Conservation (phyloP, 1,284 basidiomycete species). For the Ustilago vetiveriae region DNA sequence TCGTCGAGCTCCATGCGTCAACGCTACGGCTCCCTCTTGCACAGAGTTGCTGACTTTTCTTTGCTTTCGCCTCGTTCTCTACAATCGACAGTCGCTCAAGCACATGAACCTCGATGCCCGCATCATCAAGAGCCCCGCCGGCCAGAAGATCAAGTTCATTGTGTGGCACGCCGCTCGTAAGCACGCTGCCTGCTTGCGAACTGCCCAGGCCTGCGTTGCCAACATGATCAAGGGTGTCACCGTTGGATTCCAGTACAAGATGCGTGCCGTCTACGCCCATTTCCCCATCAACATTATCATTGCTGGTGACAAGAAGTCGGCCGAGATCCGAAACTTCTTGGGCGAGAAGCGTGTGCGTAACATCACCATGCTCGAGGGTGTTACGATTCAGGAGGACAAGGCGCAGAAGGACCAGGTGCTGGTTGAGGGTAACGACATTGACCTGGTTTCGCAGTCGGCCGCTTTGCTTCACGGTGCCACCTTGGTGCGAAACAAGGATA, state of each 20-base stretch:
- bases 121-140: constrained; percentile 69
- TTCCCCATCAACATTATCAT: constrained; percentile 99
- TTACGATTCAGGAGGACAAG: constrained; percentile 87
- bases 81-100: constrained; percentile 66
- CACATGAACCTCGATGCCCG: constrained; percentile 68
- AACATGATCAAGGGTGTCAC: constrained; percentile 91
- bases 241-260: constrained; percentile 99
- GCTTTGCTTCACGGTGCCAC: constrained; percentile 66
- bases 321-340: constrained; percentile 99
- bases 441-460: constrained; percentile 66
- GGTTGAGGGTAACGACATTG: constrained; percentile 71
- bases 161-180: constrained; percentile 99
- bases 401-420: constrained; percentile 82
- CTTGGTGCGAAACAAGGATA: constrained; percentile 70
- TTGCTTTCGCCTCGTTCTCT: no score
- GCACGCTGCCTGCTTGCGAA: constrained; percentile 97
- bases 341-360: constrained; percentile 91
- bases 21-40: background rate
- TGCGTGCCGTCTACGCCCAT: constrained; percentile 90
- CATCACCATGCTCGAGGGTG: constrained; percentile 90
- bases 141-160: constrained; percentile 84
- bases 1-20: constrained; percentile 1
- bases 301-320: constrained; percentile 77
- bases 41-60: constrained; percentile 68
- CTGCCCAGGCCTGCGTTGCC: constrained; percentile 90